A percentile compares a stretch with the other conserved stretches of the same genome.
phyloP scores from a whole-genome alignment of 2,329 filamentous ascomycete species.

The Colletotrichum godetiae region DNA sequence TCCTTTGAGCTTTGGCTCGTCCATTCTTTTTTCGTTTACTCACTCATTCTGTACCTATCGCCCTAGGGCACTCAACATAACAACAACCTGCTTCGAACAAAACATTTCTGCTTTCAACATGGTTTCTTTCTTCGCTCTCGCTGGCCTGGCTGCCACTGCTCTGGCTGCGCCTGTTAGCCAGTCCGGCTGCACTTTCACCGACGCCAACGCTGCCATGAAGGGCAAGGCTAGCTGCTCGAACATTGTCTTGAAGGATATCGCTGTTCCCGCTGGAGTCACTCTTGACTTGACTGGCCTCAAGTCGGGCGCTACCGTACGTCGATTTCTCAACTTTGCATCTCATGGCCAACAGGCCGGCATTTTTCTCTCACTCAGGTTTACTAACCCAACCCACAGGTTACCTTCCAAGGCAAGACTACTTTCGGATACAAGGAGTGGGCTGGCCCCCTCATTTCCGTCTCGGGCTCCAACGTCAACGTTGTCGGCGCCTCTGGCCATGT shows the following conservation, averaged over 20 bases:
- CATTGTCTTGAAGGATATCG: not conserved
- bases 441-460: not conserved
- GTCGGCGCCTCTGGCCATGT: not conserved
- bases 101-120: not conserved
- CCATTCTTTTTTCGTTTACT: not conserved
- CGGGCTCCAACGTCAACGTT: not conserved
- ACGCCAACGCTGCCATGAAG: not conserved
- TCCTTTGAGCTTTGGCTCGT: not conserved
- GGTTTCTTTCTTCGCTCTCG: not conserved
- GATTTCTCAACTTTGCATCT: not conserved
- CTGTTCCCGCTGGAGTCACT: not conserved
- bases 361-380: not conserved
- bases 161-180: not conserved
- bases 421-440: not conserved
- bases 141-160: not conserved
- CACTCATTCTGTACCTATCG: not conserved
- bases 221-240: not conserved
- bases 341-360: not conserved
- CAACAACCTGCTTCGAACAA: not conserved
- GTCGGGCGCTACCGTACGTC: not conserved
- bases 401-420: not conserved
- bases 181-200: not conserved
- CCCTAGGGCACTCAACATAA: not conserved
- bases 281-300: not conserved
- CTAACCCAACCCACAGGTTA: not conserved